These are phyloP conservation scores for Aspergillus wentii DNA, from an alignment of 495 filamentous ascomycete genomes.

Conservation along the genomic window DNA sequence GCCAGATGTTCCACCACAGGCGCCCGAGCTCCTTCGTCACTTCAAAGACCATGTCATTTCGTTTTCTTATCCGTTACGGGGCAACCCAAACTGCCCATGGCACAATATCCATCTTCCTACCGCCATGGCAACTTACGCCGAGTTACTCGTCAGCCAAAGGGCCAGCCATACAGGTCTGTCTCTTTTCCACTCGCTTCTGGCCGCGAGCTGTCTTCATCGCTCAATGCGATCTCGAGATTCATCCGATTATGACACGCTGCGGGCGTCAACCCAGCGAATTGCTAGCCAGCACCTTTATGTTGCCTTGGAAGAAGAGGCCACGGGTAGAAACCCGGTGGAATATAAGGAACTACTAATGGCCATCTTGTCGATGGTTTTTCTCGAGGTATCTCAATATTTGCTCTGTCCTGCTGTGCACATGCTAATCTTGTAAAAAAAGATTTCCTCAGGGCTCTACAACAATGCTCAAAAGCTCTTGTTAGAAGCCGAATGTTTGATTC, in stretches of 20 bases:
- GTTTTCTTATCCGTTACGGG: constrained; percentile 1
- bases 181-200: constrained; percentile 8
- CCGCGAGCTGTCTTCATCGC: constrained; percentile 2
- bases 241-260: not conserved
- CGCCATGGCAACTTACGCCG: constrained; percentile 5
- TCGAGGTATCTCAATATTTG: constrained; percentile 7
- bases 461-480: constrained; percentile 7
- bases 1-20: not conserved
- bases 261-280: not conserved
- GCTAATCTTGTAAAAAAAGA: too few species aligned
- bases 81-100: constrained; percentile 6
- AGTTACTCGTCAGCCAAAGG: not conserved
- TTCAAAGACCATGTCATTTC: constrained; percentile 1
- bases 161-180: constrained; percentile 3
- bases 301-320: constrained; percentile 5
- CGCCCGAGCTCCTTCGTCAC: constrained; percentile 3
- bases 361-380: constrained; percentile 6
- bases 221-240: not conserved
- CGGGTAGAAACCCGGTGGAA: not conserved
- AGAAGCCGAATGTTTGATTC: constrained; percentile 10
- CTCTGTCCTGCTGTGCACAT: too few species aligned
- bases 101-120: constrained; percentile 7
- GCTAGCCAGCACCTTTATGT: constrained; percentile 7
- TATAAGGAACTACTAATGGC: constrained; percentile 14
- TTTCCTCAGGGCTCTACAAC: not conserved